phyloP scores from a whole-genome alignment of 2,329 filamentous ascomycete genomes.

The Monilinia aucupariae region DNA sequence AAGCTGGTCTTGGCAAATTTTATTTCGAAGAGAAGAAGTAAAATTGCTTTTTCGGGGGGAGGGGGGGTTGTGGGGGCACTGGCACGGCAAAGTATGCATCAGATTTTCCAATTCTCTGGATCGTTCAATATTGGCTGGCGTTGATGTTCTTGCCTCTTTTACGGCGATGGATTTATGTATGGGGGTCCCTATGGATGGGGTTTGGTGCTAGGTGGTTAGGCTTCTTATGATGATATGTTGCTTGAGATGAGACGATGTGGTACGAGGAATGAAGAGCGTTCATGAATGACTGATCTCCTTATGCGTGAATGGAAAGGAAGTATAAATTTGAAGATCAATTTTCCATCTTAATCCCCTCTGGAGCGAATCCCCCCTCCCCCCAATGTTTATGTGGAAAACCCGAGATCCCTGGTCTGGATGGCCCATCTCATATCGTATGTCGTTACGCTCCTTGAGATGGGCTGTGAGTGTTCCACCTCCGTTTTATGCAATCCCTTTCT shows the following conservation, averaged over 20 bases:
- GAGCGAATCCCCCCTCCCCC: too few species aligned
- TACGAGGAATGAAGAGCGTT: neutral
- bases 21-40: conserved; percentile 51
- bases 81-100: too few species aligned
- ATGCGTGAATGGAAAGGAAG: neutral
- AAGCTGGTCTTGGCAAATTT: conserved; percentile 50
- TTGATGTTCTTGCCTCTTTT: neutral
- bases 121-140: conserved; percentile 4
- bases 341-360: too few species aligned
- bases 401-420: too few species aligned
- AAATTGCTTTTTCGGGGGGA: neutral
- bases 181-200: neutral
- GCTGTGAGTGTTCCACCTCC: too few species aligned
- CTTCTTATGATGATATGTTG: neutral
- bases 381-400: too few species aligned
- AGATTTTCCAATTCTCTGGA: neutral
- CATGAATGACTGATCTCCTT: too few species aligned
- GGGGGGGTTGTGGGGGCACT: neutral
- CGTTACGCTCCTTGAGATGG: too few species aligned
- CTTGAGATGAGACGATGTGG: neutral
- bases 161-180: neutral
- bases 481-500: too few species aligned
- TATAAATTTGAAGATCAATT: neutral
- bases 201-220: neutral
- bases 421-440: too few species aligned